phyloP scores from a whole-genome alignment of 441 rosid genomes.

The Gossypium davidsonii region DNA sequence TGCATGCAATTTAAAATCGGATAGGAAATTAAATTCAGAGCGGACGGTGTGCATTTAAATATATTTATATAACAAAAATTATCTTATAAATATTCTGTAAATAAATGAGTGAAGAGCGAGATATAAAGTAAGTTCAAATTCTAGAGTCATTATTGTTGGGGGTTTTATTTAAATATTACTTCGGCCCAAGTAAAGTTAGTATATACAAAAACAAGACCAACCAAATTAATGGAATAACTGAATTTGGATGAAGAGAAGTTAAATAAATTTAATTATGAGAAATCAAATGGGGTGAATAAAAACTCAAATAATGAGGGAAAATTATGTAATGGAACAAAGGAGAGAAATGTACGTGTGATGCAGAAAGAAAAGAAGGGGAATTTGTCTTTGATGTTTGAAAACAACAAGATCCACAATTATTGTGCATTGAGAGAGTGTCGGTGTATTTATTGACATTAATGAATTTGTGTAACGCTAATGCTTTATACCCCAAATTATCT shows the following conservation, averaged over 20 bases:
- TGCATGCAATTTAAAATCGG: background rate
- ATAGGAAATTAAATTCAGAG: background rate
- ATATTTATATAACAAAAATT: too few species aligned
- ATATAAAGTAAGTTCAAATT: too few species aligned
- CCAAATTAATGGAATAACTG: too few species aligned
- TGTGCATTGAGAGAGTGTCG: conserved; percentile 22
- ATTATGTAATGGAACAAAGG: background rate
- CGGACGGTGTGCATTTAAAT: background rate
- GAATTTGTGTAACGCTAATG: too few species aligned
- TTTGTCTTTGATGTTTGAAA: conserved; percentile 8
- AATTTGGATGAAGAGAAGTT: too few species aligned
- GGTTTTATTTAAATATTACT: background rate
- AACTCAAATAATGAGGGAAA: background rate
- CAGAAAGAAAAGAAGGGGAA: background rate
- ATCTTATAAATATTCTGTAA: too few species aligned
- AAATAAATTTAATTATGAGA: too few species aligned
- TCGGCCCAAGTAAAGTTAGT: background rate
- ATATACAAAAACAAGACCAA: too few species aligned
- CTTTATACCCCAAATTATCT: background rate
- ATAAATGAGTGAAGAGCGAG: too few species aligned
- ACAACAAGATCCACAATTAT: conserved; percentile 13
- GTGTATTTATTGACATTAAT: conserved; percentile 16
- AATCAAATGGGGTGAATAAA: too few species aligned
- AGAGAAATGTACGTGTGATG: background rate
- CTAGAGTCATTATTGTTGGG: background rate